These are phyloP conservation scores for Rhodotorula sp. DNA, from an alignment of 1,284 basidiomycete genomes.

Conservation along the genomic window DNA sequence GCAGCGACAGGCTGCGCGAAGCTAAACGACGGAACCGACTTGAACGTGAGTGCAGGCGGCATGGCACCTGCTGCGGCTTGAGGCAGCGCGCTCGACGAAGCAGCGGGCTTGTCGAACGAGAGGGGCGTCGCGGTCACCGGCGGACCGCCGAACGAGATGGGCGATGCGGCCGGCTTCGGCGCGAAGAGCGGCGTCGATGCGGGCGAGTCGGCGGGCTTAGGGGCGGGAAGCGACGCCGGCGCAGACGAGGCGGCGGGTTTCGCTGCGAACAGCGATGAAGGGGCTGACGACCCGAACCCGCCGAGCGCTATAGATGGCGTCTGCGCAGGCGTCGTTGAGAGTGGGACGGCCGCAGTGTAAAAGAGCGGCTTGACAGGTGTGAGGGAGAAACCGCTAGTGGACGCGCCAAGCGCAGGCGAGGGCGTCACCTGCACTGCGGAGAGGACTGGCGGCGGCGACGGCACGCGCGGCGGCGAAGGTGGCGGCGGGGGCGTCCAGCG, in stretches of 20 bases:
- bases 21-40: conserved; percentile 17
- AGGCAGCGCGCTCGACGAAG: too few species aligned
- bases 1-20: conserved; percentile 1
- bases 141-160: neutral
- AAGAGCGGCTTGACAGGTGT: neutral
- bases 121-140: too few species aligned
- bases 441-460: neutral
- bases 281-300: neutral
- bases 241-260: neutral
- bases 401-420: neutral
- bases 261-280: neutral
- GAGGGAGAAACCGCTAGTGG: neutral
- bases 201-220: neutral
- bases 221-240: neutral
- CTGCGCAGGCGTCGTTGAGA: neutral
- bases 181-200: conserved; percentile 1
- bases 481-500: conserved; percentile 20
- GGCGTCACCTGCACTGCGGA: neutral
- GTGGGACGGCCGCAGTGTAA: neutral
- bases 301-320: too few species aligned
- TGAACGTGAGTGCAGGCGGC: neutral
- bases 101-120: neutral
- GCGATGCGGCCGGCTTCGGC: conserved; percentile 6
- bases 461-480: neutral
- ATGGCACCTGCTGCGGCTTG: neutral